Evolutionary conservation across 495 filamentous ascomycete species (phyloP).

Genomic region (Penicillium robsamsonii): DNA sequence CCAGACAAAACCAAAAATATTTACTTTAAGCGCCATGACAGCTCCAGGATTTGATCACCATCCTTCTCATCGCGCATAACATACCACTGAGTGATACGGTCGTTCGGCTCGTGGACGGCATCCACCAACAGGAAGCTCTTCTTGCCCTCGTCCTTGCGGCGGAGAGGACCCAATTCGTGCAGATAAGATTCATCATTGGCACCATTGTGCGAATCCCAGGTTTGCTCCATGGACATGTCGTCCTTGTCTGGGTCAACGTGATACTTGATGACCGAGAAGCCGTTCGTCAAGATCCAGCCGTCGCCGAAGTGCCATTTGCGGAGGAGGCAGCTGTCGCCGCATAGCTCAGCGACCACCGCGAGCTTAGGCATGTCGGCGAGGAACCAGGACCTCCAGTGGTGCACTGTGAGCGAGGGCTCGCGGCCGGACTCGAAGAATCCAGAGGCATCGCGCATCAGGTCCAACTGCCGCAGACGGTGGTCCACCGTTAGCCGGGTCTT

Average conservation of each 20-base stretch:
- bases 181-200: slow-evolving; percentile 40
- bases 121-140: slow-evolving; percentile 37
- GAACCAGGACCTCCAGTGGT: slow-evolving; percentile 61
- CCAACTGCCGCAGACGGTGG: slow-evolving; percentile 52
- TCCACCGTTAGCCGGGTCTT: slow-evolving; percentile 49
- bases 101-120: slow-evolving; percentile 28
- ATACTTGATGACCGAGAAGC: slow-evolving; percentile 54
- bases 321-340: slow-evolving; percentile 55
- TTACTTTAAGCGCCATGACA: slow-evolving; percentile 41
- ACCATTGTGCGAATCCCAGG: slow-evolving; percentile 45
- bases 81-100: slow-evolving; percentile 42
- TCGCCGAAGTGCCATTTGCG: slow-evolving; percentile 57
- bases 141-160: slow-evolving; percentile 40
- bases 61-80: slow-evolving; percentile 33
- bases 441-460: slow-evolving; percentile 49
- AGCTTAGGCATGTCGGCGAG: slow-evolving; percentile 50
- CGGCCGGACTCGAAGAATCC: slow-evolving; percentile 57
- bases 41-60: slow-evolving; percentile 41
- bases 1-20: slow-evolving; percentile 7
- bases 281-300: slow-evolving; percentile 57
- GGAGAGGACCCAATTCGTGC: slow-evolving; percentile 44
- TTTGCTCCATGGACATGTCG: slow-evolving; percentile 44
- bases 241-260: slow-evolving; percentile 32
- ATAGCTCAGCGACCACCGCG: slow-evolving; percentile 49
- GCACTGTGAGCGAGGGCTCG: slow-evolving; percentile 51